Percentiles rank a stretch among this genome's conserved stretches.
Conservation (phyloP, 768 basidiomycete genomes). For the Lactarius akahatsu region DNA sequence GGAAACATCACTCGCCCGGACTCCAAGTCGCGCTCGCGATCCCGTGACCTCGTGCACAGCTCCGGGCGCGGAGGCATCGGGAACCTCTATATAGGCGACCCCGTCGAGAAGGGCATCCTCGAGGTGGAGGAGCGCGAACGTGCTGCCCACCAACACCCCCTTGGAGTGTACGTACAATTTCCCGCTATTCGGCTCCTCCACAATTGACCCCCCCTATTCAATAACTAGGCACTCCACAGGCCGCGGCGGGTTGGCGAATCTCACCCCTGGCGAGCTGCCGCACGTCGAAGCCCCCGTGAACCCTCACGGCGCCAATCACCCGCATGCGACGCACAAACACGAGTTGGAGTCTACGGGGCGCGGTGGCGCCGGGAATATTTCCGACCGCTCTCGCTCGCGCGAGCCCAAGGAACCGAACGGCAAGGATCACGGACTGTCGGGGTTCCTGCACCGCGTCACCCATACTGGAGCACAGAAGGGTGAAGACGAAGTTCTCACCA, state of each 20-base stretch:
- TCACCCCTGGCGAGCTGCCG: constrained; percentile 39
- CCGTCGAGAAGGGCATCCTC: constrained; percentile 28
- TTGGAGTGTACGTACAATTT: constrained; percentile 41
- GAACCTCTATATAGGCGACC: constrained; percentile 46
- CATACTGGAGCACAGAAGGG: neutral
- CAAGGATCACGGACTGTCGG: constrained; percentile 15
- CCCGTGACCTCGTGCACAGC: constrained; percentile 47
- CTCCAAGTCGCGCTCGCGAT: constrained; percentile 47
- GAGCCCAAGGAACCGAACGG: constrained; percentile 24
- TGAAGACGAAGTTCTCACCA: neutral
- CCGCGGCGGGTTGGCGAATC: constrained; percentile 66
- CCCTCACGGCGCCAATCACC: constrained; percentile 10
- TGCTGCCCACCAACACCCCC: constrained; percentile 32
- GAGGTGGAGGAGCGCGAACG: constrained; percentile 42
- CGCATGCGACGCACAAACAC: constrained; percentile 17
- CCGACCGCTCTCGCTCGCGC: constrained; percentile 37
- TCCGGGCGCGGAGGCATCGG: constrained; percentile 65
- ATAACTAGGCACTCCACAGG: constrained; percentile 60
- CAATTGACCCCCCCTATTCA: neutral
- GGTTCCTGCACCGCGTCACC: constrained; percentile 26
- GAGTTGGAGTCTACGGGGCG: constrained; percentile 50
- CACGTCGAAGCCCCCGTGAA: constrained; percentile 28
- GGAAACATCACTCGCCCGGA: constrained; percentile 50
- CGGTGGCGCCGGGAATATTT: constrained; percentile 63
- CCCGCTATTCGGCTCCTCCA: neutral